Percentiles rank a stretch among this genome's conserved stretches.
Conservation (phyloP, 306 rosid species). For the Cucurbita maxima region DNA sequence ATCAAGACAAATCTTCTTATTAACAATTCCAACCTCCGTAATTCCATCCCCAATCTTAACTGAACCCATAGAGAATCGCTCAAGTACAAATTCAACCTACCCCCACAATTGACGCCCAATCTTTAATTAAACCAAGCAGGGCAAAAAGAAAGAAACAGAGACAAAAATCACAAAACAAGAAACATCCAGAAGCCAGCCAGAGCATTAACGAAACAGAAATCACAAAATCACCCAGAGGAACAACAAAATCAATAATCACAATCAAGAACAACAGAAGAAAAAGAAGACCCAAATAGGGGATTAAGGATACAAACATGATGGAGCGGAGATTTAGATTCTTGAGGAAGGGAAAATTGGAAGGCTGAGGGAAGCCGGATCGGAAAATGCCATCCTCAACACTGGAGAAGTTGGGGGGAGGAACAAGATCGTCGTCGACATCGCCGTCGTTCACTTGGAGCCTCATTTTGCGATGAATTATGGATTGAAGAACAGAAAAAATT, state of each 20-base stretch:
- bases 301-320: conserved; percentile 39
- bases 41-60: not conserved
- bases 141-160: not conserved
- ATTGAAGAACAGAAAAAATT: not conserved
- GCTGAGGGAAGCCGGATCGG: conserved; percentile 66
- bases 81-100: not conserved
- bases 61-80: not conserved
- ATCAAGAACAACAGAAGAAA: not conserved
- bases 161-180: not conserved
- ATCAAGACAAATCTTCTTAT: not conserved
- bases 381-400: conserved; percentile 87
- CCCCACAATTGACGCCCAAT: not conserved
- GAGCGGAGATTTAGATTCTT: conserved; percentile 59
- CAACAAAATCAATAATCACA: too few species aligned
- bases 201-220: too few species aligned
- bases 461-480: conserved; percentile 9
- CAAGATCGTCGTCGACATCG: conserved; percentile 24
- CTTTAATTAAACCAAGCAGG: not conserved
- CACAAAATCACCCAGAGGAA: too few species aligned
- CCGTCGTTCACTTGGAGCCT: conserved; percentile 21
- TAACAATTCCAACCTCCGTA: not conserved
- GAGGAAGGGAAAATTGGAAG: conserved; percentile 57
- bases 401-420: conserved; percentile 73
- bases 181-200: not conserved
- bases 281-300: not conserved